Conservation (phyloP, 2,329 filamentous ascomycete genomes). For the Niveomyces coronatus region DNA sequence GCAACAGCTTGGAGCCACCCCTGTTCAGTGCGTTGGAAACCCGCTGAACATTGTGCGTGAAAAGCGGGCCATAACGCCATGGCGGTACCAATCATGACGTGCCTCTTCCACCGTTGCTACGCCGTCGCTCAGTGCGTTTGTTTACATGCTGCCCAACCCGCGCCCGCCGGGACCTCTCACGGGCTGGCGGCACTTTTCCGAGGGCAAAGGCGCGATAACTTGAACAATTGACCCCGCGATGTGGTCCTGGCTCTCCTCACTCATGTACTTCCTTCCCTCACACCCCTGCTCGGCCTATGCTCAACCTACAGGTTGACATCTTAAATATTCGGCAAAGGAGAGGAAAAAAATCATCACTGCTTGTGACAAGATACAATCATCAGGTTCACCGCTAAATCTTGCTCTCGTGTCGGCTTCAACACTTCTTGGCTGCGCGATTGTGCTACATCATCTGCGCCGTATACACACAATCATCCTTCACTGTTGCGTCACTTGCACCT, state of each 20-base stretch:
- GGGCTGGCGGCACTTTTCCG: no score
- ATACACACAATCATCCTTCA: conserved; percentile 2
- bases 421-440: no score
- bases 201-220: no score
- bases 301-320: no score
- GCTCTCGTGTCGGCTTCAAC: no score
- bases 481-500: background rate
- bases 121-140: conserved; percentile 24
- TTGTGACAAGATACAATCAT: conserved; percentile 18
- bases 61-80: background rate
- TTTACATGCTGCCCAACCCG: conserved; percentile 17
- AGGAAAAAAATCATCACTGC: no score
- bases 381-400: no score
- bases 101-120: conserved; percentile 19
- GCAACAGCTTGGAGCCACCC: no score
- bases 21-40: no score
- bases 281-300: conserved; percentile 11
- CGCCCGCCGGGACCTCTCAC: no score
- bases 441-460: conserved; percentile 6
- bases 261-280: conserved; percentile 8
- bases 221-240: conserved; percentile 19
- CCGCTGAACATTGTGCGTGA: background rate
- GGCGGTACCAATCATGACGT: conserved; percentile 18
- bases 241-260: conserved; percentile 10
- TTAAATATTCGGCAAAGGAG: no score